These are phyloP conservation scores for Globisporangium iwayamae DNA, from an alignment of 352 stramenopile species.

Conservation along the genomic window DNA sequence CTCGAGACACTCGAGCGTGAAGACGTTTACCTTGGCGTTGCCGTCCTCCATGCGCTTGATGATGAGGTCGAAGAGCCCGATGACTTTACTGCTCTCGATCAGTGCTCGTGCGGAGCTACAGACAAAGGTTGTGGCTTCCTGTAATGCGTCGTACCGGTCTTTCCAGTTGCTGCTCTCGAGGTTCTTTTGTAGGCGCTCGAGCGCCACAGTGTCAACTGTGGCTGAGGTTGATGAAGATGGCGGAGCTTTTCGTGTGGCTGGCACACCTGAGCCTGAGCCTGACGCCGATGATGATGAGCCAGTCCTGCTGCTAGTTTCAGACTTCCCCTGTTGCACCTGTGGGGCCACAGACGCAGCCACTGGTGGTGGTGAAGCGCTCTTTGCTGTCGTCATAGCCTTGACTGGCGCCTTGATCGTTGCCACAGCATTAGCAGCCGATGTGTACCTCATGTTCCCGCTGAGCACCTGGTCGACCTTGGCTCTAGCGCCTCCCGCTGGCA, in stretches of 20 bases:
- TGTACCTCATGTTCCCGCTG: constrained; percentile 23
- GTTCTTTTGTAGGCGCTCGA: constrained; percentile 38
- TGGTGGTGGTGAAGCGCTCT: not conserved
- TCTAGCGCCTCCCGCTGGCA: constrained; percentile 33
- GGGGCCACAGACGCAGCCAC: not conserved
- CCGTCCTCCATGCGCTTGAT: constrained; percentile 72
- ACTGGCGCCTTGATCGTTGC: constrained; percentile 12
- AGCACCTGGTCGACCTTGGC: constrained; percentile 51
- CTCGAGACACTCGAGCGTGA: constrained; percentile 56
- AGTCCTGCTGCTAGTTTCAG: not conserved
- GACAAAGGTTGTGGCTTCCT: constrained; percentile 37
- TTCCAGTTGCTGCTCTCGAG: constrained; percentile 80
- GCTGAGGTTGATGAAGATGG: not conserved
- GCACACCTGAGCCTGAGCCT: not conserved
- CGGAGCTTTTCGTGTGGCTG: not conserved
- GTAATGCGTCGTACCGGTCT: constrained; percentile 64
- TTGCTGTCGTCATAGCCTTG: constrained; percentile 1
- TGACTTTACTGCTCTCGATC: constrained; percentile 41
- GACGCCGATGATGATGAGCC: not conserved
- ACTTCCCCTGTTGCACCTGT: not conserved
- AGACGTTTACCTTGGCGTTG: constrained; percentile 68
- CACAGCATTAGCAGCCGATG: not conserved
- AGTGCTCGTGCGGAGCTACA: constrained; percentile 17
- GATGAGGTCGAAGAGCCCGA: constrained; percentile 62
- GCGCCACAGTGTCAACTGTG: constrained; percentile 30